Percentiles rank a stretch among this genome's conserved stretches.
phyloP scores from a whole-genome alignment of 2,329 filamentous ascomycete species.

The Bipolaris victoriae region DNA sequence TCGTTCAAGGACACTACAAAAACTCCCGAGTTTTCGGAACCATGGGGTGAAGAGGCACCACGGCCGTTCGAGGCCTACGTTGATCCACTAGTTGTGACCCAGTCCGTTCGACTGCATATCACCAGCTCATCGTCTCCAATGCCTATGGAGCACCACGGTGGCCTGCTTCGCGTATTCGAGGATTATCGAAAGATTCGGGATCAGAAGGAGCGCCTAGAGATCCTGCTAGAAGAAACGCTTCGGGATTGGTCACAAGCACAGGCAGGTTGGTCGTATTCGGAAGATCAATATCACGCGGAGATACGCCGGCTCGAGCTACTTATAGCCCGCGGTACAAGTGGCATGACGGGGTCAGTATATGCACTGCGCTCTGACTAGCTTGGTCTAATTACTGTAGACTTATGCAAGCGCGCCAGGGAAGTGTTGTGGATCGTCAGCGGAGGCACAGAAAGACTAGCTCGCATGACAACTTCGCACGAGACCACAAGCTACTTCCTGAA shows the following conservation, averaged over 20 bases:
- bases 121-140: constrained; percentile 30
- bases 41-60: constrained; percentile 35
- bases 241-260: constrained; percentile 37
- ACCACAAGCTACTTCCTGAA: constrained; percentile 20
- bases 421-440: constrained; percentile 44
- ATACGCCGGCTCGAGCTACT: constrained; percentile 54
- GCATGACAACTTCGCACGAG: constrained; percentile 13
- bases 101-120: constrained; percentile 39
- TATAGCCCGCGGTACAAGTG: constrained; percentile 50
- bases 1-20: constrained; percentile 29
- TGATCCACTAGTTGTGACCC: constrained; percentile 34
- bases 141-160: constrained; percentile 43
- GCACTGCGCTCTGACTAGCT: background rate
- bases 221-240: constrained; percentile 35
- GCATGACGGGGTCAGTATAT: constrained; percentile 45
- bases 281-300: constrained; percentile 49
- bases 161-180: constrained; percentile 53
- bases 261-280: constrained; percentile 41
- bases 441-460: constrained; percentile 27
- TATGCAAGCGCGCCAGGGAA: constrained; percentile 51
- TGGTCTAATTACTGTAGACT: constrained; percentile 33
- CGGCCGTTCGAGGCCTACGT: constrained; percentile 22
- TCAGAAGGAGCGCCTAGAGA: constrained; percentile 41
- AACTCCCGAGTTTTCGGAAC: constrained; percentile 31
- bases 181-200: constrained; percentile 47